These are phyloP conservation scores for Hydnomerulius pinastri DNA, from an alignment of 768 basidiomycete species.

Conservation along the genomic window DNA sequence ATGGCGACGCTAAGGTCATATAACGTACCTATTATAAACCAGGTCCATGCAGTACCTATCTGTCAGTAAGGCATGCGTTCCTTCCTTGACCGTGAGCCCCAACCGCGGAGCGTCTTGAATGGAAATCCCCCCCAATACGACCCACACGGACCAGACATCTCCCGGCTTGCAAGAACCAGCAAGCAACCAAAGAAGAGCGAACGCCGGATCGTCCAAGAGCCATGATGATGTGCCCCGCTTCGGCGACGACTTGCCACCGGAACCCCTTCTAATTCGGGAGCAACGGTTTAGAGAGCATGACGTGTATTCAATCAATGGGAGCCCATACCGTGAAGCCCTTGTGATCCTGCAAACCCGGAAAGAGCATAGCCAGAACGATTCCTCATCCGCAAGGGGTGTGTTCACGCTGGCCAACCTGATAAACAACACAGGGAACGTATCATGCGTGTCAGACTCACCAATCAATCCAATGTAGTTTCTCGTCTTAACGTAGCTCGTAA, in stretches of 20 bases:
- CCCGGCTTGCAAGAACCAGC: neutral
- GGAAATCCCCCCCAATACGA: neutral
- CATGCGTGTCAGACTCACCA: neutral
- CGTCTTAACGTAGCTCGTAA: neutral
- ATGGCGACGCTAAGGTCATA: neutral
- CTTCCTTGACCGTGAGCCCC: neutral
- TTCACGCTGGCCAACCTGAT: neutral
- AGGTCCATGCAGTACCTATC: neutral
- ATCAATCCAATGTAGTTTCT: neutral
- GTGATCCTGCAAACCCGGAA: neutral
- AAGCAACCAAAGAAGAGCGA: neutral
- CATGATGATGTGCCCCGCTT: neutral
- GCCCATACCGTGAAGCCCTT: neutral
- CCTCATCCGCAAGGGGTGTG: neutral
- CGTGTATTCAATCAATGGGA: neutral
- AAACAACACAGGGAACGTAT: neutral
- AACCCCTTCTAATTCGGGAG: neutral
- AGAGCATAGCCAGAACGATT: neutral
- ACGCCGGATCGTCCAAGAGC: neutral
- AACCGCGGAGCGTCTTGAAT: neutral
- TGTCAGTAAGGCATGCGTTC: neutral
- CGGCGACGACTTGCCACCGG: neutral
- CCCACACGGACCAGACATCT: neutral
- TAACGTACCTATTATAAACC: neutral
- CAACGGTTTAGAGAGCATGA: neutral